These are phyloP conservation scores for Cercospora nicotianae DNA, from an alignment of 2,329 filamentous ascomycete species.

Conservation along the genomic window DNA sequence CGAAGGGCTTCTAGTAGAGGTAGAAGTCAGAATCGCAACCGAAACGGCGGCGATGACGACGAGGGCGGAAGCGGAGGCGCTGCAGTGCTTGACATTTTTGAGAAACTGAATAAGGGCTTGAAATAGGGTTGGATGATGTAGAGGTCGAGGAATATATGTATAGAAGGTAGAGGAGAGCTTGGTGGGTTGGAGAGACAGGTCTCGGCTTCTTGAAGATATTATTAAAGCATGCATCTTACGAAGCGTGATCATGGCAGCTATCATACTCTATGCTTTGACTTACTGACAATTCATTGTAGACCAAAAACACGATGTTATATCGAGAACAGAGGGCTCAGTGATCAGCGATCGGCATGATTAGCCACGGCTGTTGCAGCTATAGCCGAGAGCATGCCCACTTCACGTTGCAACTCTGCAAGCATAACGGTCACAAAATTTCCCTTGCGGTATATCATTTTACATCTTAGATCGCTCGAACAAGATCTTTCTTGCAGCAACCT, in stretches of 20 bases:
- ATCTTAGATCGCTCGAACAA: too few relatives aligned
- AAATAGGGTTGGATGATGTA: constrained; percentile 1
- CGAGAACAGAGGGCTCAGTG: not conserved
- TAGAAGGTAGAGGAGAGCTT: not conserved
- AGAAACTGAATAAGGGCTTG: constrained; percentile 37
- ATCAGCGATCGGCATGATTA: not conserved
- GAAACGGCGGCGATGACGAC: constrained; percentile 29
- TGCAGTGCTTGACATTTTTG: constrained; percentile 38
- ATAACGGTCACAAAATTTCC: not conserved
- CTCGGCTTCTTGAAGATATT: not conserved
- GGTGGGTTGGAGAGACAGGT: not conserved
- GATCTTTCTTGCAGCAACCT: too few relatives aligned
- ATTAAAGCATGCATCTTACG: not conserved
- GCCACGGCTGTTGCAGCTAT: not conserved
- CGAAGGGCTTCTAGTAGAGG: constrained; percentile 28
- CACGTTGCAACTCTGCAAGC: not conserved
- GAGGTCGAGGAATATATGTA: not conserved
- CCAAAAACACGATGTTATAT: too few relatives aligned
- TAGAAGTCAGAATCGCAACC: constrained; percentile 25
- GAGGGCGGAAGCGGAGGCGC: constrained; percentile 33
- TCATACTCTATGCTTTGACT: too few relatives aligned
- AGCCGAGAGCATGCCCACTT: not conserved
- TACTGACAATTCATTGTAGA: too few relatives aligned
- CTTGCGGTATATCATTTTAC: too few relatives aligned
- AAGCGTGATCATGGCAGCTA: not conserved